Base-by-base conservation (phyloP, 179 eudicot species). In the Silene coronaria region DNA sequence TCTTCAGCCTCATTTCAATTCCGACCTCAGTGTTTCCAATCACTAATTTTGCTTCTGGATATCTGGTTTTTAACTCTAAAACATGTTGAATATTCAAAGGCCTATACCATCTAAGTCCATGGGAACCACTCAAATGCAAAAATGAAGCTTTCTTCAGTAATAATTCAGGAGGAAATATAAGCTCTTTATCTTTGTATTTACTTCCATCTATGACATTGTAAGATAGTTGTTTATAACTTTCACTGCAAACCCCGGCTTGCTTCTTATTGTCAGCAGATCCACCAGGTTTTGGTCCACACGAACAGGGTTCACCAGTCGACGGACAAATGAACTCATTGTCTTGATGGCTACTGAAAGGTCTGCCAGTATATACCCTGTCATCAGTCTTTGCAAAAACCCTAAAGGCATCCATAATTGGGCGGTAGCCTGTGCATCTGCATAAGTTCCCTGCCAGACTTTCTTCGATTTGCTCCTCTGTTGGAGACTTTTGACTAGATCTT, bases 381-480 rank as follows among this genome's bases (percentile, higher is more conserved):
- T 93, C 79, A 38, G 91, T 93, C 87, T 91, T 96, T 24, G 99
- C 91, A 83, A 96, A 96, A 51, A 96, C 97, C 74, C 90, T 88
- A 82, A 96, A 96, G 60, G 97, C 98, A 76, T 96, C 99, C 70
- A 93, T 63, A 64, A 96, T 96, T 70, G 99, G 97, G 71, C 99
- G 81, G 78, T 96, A 96, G 60, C 99, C 99, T 30, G 99, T 96
- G 87, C 99, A 96, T 63, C 99, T 88, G 71, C 99, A 96, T 76
- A 96, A 80, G 83, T 96, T 96, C 82, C 99, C 99, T 26, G 92
- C 99, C 78, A 96, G 90, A 81, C 89, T 91, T 87, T 96, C 99
- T 88, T 93, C 97, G 32, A 96, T 91, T 80, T 96, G 89, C 80
- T 89, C 96, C 81, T 86, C 93, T 13, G 90, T 86, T 64, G 98